These are phyloP conservation scores for Podila horticola DNA, from an alignment of 192 early-diverging fungal genomes.

Conservation along the genomic window DNA sequence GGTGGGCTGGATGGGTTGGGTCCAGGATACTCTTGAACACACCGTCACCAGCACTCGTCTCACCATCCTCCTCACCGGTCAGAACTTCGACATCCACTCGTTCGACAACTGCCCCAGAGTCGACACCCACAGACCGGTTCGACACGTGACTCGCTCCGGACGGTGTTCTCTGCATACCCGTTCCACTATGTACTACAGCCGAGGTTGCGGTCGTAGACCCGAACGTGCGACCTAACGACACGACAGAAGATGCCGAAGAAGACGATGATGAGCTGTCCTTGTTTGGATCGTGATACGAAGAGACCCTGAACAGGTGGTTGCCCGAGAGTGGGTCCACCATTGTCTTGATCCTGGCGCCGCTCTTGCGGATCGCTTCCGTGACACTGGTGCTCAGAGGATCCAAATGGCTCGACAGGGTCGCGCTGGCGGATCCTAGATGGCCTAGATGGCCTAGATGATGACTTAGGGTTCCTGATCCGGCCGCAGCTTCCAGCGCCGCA, in stretches of 20 bases:
- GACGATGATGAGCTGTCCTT: not conserved
- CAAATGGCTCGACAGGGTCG: constrained; percentile 28
- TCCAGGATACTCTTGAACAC: constrained; percentile 32
- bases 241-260: constrained; percentile 19
- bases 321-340: constrained; percentile 32
- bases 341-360: constrained; percentile 33
- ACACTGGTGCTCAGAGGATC: constrained; percentile 39
- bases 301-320: constrained; percentile 15
- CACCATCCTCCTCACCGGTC: not conserved
- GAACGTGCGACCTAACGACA: constrained; percentile 1
- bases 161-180: not conserved
- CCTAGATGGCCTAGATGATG: constrained; percentile 2
- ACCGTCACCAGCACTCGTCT: not conserved
- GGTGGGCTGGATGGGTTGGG: constrained; percentile 19
- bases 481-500: constrained; percentile 41
- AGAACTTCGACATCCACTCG: not conserved
- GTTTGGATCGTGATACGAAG: too few relatives aligned
- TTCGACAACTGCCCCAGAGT: not conserved
- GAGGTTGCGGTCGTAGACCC: not conserved
- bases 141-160: not conserved
- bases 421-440: constrained; percentile 5
- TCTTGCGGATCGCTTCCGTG: constrained; percentile 36
- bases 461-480: not conserved
- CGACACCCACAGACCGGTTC: not conserved
- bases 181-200: not conserved